phyloP scores from a whole-genome alignment of 2,329 filamentous ascomycete species.

The Aspergillus fumigatus region DNA sequence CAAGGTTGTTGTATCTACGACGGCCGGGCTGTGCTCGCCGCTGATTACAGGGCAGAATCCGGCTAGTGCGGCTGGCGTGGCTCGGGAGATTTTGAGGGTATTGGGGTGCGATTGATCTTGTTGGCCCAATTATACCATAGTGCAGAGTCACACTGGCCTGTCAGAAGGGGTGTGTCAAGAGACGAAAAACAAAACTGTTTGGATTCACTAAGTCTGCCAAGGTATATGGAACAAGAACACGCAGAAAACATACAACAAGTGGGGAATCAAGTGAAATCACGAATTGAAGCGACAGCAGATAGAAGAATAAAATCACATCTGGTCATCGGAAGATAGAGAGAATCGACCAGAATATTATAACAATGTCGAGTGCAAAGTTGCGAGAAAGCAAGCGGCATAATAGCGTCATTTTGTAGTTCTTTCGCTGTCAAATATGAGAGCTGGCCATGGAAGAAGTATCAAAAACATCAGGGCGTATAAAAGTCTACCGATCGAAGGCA shows the following conservation, averaged over 20 bases:
- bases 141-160: too few relatives aligned
- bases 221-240: slow-evolving; percentile 18
- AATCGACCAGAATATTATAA: slow-evolving; percentile 6
- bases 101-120: slow-evolving; percentile 7
- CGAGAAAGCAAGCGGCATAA: slow-evolving; percentile 8
- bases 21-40: slow-evolving; percentile 22
- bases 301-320: slow-evolving; percentile 12
- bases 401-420: slow-evolving; percentile 12
- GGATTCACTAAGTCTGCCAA: slow-evolving; percentile 13
- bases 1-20: slow-evolving; percentile 39
- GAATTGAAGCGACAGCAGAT: slow-evolving; percentile 13
- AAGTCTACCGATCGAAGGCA: not conserved
- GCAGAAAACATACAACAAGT: slow-evolving; percentile 8
- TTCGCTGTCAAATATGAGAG: not conserved
- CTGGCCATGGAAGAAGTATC: not conserved
- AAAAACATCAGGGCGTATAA: not conserved
- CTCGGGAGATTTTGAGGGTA: slow-evolving; percentile 40
- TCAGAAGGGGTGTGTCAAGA: not conserved
- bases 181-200: not conserved
- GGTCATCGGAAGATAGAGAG: not conserved
- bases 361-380: not conserved
- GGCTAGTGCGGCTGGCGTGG: slow-evolving; percentile 40
- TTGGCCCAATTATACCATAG: not conserved
- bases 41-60: slow-evolving; percentile 50
- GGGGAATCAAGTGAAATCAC: slow-evolving; percentile 19